Evolutionary conservation across 2,329 filamentous ascomycete species (phyloP).

Genomic region (Neopestalotiopsis rosae): DNA sequence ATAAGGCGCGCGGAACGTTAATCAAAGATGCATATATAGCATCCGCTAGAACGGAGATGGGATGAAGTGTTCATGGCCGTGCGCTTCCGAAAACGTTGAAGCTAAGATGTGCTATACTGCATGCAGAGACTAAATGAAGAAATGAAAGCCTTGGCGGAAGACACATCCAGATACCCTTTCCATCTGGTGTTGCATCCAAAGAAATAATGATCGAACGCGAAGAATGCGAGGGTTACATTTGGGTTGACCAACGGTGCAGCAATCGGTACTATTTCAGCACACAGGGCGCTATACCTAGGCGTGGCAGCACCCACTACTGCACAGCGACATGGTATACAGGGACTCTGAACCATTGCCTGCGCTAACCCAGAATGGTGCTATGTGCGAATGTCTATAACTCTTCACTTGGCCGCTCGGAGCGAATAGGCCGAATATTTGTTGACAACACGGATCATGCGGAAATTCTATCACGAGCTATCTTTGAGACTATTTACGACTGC

Average conservation of each 20-base stretch:
- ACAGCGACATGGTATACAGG: neutral
- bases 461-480: neutral
- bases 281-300: neutral
- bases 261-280: neutral
- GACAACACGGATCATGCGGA: neutral
- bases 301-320: neutral
- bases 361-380: neutral
- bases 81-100: neutral
- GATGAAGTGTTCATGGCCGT: neutral
- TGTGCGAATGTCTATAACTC: neutral
- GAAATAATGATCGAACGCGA: neutral
- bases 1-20: constrained; percentile 8
- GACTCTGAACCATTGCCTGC: neutral
- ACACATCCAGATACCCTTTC: neutral
- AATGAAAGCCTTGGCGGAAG: neutral
- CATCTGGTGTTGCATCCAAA: too few relatives aligned
- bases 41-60: neutral
- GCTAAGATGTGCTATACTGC: neutral
- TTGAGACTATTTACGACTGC: neutral
- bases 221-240: neutral
- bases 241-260: neutral
- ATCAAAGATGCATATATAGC: constrained; percentile 12
- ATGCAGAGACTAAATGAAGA: neutral
- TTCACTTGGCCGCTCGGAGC: neutral
- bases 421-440: neutral